Base-by-base conservation (phyloP, 2,329 filamentous ascomycete species). In the Fusarium caatingaense region DNA sequence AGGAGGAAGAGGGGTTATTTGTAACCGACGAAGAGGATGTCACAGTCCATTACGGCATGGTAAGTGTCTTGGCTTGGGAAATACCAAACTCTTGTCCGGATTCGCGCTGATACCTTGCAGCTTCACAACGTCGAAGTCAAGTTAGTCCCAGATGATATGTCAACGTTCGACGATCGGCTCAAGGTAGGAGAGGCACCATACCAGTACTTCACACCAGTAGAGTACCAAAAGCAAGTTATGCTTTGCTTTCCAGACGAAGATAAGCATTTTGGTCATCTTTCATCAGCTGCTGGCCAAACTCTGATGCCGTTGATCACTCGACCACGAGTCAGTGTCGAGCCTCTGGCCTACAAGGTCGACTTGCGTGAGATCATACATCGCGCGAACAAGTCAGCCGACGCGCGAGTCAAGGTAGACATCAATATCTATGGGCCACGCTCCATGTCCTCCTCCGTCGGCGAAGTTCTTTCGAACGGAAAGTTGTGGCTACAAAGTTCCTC, bases 51-150 rank as follows among this genome's bases (percentile, higher is more conserved):
- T 64, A 64, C 5, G 60, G 60, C 2, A 64, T 64, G 60, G 60
- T 64, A 5, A 8, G 16, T 23, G 16, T 8, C 5, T 18, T 6
- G 30, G 0, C 15, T 32, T 16, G 5, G 0, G 3, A 11, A 20
- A 11, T 3, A 21, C 30, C 28, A 2, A 53, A 1, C 1, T 46
- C 32, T 0, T 5, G 3, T 4, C 2, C 5, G 2, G 6, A 5
- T 3, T 8, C 5, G 11, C 20, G 16, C 27, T 56, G 13, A 49
- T 16, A 6, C 2, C 18, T 16, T 1, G 6, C 5, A 64, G 60
- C 59, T 64, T 3, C 60, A 64, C 9, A 64, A 64, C 13, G 34
- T 64, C 12, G 59, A 64, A 45, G 60, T 64, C 2, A 64, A 64
- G 20, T 3, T 64, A 1, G 59, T 64, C 2, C 59, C 59, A 1